Conservation (phyloP, 352 stramenopile genomes). For the Phytopythium mirpurense region DNA sequence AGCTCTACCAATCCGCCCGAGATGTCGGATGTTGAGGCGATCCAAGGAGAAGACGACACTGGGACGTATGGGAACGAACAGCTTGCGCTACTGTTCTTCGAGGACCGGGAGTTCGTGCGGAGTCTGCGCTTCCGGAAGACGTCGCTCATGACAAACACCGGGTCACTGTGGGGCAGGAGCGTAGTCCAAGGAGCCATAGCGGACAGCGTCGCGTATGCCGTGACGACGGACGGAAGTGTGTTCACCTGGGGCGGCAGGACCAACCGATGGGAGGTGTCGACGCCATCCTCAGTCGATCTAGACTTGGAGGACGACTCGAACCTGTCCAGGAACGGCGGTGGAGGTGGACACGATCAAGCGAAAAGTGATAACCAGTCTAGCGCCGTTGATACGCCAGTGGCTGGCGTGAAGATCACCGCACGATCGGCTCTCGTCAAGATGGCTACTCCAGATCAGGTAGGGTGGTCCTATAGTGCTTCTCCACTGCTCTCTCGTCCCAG, state of each 20-base stretch:
- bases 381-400: slow-evolving; percentile 7
- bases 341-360: too few species aligned
- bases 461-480: too few species aligned
- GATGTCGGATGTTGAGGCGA: slow-evolving; percentile 20
- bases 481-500: background rate
- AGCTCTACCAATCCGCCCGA: slow-evolving; percentile 6
- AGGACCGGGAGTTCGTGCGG: slow-evolving; percentile 57
- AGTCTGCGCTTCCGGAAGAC: slow-evolving; percentile 63
- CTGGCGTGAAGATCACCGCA: slow-evolving; percentile 29
- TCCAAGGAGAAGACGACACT: slow-evolving; percentile 14
- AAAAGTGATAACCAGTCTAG: slow-evolving; percentile 8
- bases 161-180: slow-evolving; percentile 85
- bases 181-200: slow-evolving; percentile 71
- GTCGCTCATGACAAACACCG: slow-evolving; percentile 85
- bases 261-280: slow-evolving; percentile 31
- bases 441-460: slow-evolving; percentile 33
- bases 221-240: slow-evolving; percentile 78
- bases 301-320: slow-evolving; percentile 24
- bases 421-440: slow-evolving; percentile 54
- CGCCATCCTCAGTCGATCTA: slow-evolving; percentile 18
- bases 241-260: slow-evolving; percentile 87
- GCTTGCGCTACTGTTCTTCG: slow-evolving; percentile 59
- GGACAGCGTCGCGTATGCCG: slow-evolving; percentile 85
- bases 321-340: background rate
- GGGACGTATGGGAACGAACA: slow-evolving; percentile 37